These are phyloP conservation scores for Ramalina intermedia DNA, from an alignment of 495 filamentous ascomycete genomes.

Conservation along the genomic window DNA sequence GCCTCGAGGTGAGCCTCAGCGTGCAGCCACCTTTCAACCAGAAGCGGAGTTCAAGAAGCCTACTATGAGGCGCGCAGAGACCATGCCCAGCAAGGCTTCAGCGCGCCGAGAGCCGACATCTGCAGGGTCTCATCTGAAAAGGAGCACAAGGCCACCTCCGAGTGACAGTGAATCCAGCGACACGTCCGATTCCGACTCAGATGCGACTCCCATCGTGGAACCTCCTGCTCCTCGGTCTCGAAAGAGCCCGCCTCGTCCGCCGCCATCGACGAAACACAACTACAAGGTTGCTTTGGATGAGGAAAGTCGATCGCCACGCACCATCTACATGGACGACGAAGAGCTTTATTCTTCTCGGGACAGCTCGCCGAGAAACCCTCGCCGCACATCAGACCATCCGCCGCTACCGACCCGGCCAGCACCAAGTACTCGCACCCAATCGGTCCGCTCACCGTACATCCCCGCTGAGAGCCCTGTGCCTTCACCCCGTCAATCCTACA, in stretches of 20 bases:
- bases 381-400: conserved; percentile 10
- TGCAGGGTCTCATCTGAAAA: conserved; percentile 13
- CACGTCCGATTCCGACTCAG: conserved; percentile 17
- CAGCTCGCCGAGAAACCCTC: conserved; percentile 5
- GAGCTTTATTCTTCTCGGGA: not conserved
- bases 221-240: conserved; percentile 5
- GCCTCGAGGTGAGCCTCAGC: conserved; percentile 7
- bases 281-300: conserved; percentile 23
- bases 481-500: not conserved
- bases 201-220: not conserved
- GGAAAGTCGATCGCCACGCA: conserved; percentile 1
- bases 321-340: not conserved
- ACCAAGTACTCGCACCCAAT: conserved; percentile 5
- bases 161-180: conserved; percentile 15
- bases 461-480: conserved; percentile 4
- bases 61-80: conserved; percentile 20
- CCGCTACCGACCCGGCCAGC: not conserved
- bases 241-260: conserved; percentile 1
- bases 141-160: conserved; percentile 14
- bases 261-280: not conserved
- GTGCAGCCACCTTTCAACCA: conserved; percentile 8
- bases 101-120: conserved; percentile 4
- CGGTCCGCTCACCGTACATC: conserved; percentile 2
- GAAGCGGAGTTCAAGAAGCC: conserved; percentile 5
- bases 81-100: conserved; percentile 18